A percentile compares a stretch with the other conserved stretches of the same genome.
Evolutionary conservation across 2,329 filamentous ascomycete species (phyloP).

Genomic region (Xylariaceae sp.): DNA sequence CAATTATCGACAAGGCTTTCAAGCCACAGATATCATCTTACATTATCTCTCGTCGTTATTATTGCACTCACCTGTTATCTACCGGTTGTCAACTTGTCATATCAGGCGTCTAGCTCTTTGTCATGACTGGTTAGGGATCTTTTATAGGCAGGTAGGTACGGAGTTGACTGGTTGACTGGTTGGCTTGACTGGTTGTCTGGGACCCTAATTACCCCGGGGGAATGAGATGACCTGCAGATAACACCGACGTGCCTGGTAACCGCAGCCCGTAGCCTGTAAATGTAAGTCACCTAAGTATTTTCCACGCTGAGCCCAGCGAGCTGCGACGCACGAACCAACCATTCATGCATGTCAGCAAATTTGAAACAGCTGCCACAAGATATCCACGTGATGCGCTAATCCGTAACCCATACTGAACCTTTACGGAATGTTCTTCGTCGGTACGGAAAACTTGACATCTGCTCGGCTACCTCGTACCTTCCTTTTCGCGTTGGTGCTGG

Average conservation of each 20-base stretch:
- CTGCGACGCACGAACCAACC: slow-evolving; percentile 14
- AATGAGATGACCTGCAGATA: slow-evolving; percentile 17
- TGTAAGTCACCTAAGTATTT: not conserved
- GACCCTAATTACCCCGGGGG: not conserved
- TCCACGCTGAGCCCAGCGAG: slow-evolving; percentile 4
- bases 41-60: not conserved
- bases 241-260: slow-evolving; percentile 15
- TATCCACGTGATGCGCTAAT: slow-evolving; percentile 26
- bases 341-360: slow-evolving; percentile 28
- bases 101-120: not conserved
- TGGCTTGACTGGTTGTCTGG: not conserved
- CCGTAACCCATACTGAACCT: too few species aligned
- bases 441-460: not conserved
- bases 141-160: not conserved
- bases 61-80: not conserved
- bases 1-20: too few species aligned
- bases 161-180: not conserved
- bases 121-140: not conserved
- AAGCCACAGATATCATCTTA: not conserved
- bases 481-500: too few species aligned
- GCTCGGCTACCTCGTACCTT: not conserved
- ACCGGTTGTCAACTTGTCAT: not conserved
- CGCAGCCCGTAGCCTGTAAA: not conserved
- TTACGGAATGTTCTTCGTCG: not conserved
- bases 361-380: slow-evolving; percentile 27